Percentiles rank a stretch among this genome's conserved stretches.
Conservation (phyloP, 805 yeast species). For the Candida koratica region DNA sequence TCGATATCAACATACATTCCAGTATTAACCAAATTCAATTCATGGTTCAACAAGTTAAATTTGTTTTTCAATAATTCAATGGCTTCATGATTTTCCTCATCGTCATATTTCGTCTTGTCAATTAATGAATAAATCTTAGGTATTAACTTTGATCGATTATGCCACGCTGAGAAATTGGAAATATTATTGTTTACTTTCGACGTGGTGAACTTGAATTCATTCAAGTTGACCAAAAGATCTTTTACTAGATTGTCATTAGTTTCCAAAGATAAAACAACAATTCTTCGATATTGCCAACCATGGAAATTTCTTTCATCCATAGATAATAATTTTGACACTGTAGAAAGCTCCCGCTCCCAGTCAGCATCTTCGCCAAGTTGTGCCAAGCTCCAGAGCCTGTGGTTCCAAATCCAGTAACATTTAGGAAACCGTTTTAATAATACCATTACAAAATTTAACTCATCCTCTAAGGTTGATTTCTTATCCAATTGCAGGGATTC, state of each 20-base stretch:
- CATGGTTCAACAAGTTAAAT: slow-evolving; percentile 43
- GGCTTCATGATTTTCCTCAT: background rate
- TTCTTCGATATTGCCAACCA: slow-evolving; percentile 93
- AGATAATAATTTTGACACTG: slow-evolving; percentile 64
- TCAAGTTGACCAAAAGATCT: slow-evolving; percentile 27
- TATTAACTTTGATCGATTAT: slow-evolving; percentile 72
- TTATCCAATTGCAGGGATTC: slow-evolving; percentile 8
- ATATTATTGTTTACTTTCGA: slow-evolving; percentile 74
- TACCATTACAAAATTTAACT: slow-evolving; percentile 55
- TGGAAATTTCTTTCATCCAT: slow-evolving; percentile 84
- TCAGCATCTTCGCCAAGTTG: slow-evolving; percentile 47
- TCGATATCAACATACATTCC: slow-evolving; percentile 93
- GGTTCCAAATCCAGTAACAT: slow-evolving; percentile 97
- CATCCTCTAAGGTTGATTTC: slow-evolving; percentile 41
- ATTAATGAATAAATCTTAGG: slow-evolving; percentile 41
- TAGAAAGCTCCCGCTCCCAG: slow-evolving; percentile 68
- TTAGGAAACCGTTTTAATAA: slow-evolving; percentile 71
- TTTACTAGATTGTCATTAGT: slow-evolving; percentile 4
- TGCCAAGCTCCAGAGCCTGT: slow-evolving; percentile 74
- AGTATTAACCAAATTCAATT: slow-evolving; percentile 65
- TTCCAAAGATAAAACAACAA: slow-evolving; percentile 48
- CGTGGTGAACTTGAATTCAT: slow-evolving; percentile 76
- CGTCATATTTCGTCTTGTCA: slow-evolving; percentile 1
- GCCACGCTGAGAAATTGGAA: slow-evolving; percentile 96
- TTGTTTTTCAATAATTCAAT: background rate